These are phyloP conservation scores for Lodderomyces theae DNA, from an alignment of 1,139 yeast species.

Conservation along the genomic window DNA sequence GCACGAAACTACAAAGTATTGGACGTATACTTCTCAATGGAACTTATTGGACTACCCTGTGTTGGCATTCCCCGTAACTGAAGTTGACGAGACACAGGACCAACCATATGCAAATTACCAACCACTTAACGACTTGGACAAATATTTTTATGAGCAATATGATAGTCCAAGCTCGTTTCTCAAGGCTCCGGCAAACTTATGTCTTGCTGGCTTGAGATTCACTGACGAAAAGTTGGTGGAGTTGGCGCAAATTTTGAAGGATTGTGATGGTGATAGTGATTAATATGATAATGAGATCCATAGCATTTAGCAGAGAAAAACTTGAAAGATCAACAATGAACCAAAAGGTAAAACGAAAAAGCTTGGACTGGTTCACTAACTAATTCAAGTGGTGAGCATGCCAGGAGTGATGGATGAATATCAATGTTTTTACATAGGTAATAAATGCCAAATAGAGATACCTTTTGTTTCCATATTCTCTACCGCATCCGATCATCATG, in stretches of 20 bases:
- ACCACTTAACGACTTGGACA: constrained; percentile 14
- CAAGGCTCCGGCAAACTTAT: constrained; percentile 19
- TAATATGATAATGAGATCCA: too few relatives aligned
- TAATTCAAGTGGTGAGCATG: too few relatives aligned
- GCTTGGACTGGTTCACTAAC: too few relatives aligned
- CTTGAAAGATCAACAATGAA: too few relatives aligned
- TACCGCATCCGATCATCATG: too few relatives aligned
- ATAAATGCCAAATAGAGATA: too few relatives aligned
- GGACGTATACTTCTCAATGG: constrained; percentile 25
- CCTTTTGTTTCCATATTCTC: too few relatives aligned
- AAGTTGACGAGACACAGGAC: constrained; percentile 17
- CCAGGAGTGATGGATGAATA: too few relatives aligned
- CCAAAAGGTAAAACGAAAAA: too few relatives aligned
- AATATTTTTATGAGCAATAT: constrained; percentile 15
- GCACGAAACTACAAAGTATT: constrained; percentile 21
- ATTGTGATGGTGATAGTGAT: not conserved
- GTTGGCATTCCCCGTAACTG: constrained; percentile 21
- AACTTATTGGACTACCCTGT: constrained; percentile 24
- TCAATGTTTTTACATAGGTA: too few relatives aligned
- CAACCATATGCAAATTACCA: constrained; percentile 13
- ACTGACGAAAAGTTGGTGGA: constrained; percentile 21
- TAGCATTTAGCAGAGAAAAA: too few relatives aligned
- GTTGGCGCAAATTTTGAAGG: constrained; percentile 14
- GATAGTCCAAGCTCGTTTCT: constrained; percentile 17
- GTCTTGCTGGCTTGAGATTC: constrained; percentile 19